Conservation (phyloP, 345 rosid species). For the Hibiscus syriacus region DNA sequence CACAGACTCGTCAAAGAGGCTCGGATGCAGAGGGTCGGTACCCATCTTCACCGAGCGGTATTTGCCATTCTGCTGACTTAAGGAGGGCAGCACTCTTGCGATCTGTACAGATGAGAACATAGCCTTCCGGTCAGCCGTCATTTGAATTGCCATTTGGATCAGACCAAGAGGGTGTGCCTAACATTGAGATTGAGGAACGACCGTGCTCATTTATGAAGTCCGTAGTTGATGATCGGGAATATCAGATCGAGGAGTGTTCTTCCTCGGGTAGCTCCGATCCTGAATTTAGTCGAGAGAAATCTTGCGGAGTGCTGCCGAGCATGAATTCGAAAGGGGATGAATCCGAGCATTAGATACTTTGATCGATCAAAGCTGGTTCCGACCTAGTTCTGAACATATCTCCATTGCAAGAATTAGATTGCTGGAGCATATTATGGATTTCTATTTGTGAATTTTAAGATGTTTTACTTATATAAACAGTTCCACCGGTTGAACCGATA, state of each 20-base stretch:
- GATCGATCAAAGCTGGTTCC: not conserved
- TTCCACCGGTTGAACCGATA: too few species aligned
- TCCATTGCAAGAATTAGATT: not conserved
- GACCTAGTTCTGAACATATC: not conserved
- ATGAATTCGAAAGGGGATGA: slow-evolving; percentile 36
- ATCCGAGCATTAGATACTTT: slow-evolving; percentile 12
- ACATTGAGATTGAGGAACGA: slow-evolving; percentile 50
- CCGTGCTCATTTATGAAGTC: slow-evolving; percentile 53
- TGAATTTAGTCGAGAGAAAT: slow-evolving; percentile 40
- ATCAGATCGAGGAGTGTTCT: slow-evolving; percentile 44
- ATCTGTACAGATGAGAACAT: slow-evolving; percentile 95
- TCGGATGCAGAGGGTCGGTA: slow-evolving; percentile 89
- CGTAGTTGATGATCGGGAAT: slow-evolving; percentile 55
- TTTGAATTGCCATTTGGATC: slow-evolving; percentile 40
- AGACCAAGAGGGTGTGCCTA: slow-evolving; percentile 39
- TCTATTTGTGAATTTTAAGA: too few species aligned
- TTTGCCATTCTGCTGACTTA: slow-evolving; percentile 89
- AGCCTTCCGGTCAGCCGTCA: slow-evolving; percentile 41
- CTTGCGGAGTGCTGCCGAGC: slow-evolving; percentile 29
- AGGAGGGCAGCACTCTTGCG: slow-evolving; percentile 85
- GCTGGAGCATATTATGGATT: not conserved
- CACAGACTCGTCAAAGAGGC: slow-evolving; percentile 65
- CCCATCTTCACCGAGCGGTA: slow-evolving; percentile 97
- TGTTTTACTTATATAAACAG: too few species aligned
- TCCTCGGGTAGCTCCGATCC: slow-evolving; percentile 33